Evolutionary conservation across 2,329 filamentous ascomycete species (phyloP), one percentile per base, ranked within the genome.

Genomic region (Ophiostoma fasciatum): DNA sequence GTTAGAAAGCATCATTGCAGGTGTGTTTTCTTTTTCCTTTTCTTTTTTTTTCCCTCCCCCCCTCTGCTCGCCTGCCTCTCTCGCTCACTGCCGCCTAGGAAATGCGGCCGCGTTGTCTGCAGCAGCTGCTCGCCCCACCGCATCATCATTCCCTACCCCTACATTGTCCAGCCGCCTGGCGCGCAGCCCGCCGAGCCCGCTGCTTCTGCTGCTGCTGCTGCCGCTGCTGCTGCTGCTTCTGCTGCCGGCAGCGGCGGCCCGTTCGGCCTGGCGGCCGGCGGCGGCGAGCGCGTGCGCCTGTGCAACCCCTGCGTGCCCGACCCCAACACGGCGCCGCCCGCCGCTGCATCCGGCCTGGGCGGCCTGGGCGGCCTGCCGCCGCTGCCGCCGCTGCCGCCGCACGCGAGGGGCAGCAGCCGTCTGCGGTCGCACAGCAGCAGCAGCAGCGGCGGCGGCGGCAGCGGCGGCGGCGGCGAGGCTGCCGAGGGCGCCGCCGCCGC

Each of bases 51-150:
- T 40, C 30, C 7, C 8, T 12, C 28, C 18, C 10, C 14, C 13
- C 21, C 14, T 8, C n/a, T 13, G 8, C 7, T 20, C 23, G 14
- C 26, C n/a, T n/a, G n/a, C n/a, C n/a, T n/a, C n/a, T n/a, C n/a
- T n/a, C n/a, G n/a, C n/a, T n/a, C n/a, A n/a, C n/a, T n/a, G n/a
- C n/a, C n/a, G n/a, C n/a, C n/a, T n/a, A 81, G 78, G 46, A 94
- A 94, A 70, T 96, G 88, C 53, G 88, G 88, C 31, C 68, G 85
- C 42, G 87, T 96, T 8, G 88, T 96, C 18, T 96, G 88, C 57
- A 76, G 78, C 39, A 67, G 74, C 15, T 96, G 88, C 60, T 94
- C 88, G 3, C 88, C 88, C 4, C 88, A 96, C 56, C 74, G 85
- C 42, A 96, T 96, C 51, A 93, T 82, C 4, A 94, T 96, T 44